Percentiles rank a stretch among this genome's conserved stretches.
These are phyloP conservation scores for Plectosphaerella plurivora DNA, from an alignment of 2,329 filamentous ascomycete species.

Conservation along the genomic window DNA sequence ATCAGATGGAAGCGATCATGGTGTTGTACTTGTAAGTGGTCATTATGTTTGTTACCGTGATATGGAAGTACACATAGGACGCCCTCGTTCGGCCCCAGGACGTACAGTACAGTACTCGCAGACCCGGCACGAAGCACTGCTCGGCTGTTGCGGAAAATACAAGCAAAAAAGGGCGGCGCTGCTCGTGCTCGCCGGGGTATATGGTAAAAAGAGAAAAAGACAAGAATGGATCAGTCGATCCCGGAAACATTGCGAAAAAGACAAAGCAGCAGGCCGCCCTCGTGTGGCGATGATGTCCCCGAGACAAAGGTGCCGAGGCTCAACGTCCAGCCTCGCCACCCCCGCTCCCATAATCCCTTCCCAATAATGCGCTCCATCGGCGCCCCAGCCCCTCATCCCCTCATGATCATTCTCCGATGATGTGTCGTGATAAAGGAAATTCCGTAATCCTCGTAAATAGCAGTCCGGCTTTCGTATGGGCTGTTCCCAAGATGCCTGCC, in stretches of 20 bases:
- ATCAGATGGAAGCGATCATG: no score
- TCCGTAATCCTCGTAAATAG: neutral
- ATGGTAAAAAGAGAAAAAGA: constrained; percentile 4
- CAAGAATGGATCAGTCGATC: neutral
- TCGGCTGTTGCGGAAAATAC: neutral
- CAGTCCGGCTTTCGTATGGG: no score
- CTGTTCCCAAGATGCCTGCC: no score
- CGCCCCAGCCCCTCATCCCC: neutral
- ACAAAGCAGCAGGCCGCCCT: constrained; percentile 3
- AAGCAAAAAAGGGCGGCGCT: constrained; percentile 7
- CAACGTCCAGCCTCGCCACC: no score
- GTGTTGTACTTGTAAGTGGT: neutral
- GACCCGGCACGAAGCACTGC: neutral
- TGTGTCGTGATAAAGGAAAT: neutral
- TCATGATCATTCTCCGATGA: neutral
- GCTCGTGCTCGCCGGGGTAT: constrained; percentile 12
- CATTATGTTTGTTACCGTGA: neutral
- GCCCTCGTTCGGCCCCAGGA: no score
- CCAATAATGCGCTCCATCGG: neutral
- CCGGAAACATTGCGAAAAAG: constrained; percentile 1
- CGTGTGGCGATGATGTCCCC: neutral
- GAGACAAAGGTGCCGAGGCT: no score
- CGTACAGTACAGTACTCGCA: neutral
- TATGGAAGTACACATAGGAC: no score
- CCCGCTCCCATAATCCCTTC: neutral